Percentiles rank a stretch among this genome's conserved stretches.
phyloP scores from a whole-genome alignment of 2,329 filamentous ascomycete species.

The Fusarium heterosporum region DNA sequence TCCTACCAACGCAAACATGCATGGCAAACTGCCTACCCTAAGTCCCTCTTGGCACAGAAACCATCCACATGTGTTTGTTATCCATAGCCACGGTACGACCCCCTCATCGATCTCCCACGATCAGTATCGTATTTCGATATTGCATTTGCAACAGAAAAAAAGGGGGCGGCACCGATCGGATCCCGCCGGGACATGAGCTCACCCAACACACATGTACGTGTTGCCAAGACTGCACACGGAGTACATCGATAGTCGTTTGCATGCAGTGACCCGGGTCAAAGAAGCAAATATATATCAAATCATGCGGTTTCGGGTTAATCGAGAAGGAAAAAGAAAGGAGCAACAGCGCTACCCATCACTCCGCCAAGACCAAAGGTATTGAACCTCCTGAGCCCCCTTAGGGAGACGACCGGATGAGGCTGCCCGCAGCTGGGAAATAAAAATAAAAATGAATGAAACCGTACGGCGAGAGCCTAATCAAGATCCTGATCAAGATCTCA shows the following conservation, averaged over 20 bases:
- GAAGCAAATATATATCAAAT: slow-evolving; percentile 13
- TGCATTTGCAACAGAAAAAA: not conserved
- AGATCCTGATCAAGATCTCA: not conserved
- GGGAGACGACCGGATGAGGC: not conserved
- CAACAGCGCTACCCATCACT: not conserved
- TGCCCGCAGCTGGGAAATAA: not conserved
- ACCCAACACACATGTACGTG: not conserved
- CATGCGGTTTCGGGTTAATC: not conserved
- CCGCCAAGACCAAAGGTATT: not conserved
- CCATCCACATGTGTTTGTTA: not conserved
- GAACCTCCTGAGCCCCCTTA: not conserved
- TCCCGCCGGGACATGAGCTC: not conserved
- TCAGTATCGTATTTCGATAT: slow-evolving; percentile 1
- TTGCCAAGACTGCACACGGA: not conserved
- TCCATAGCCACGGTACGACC: not conserved
- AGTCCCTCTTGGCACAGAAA: not conserved
- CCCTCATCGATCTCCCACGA: not conserved
- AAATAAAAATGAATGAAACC: not conserved
- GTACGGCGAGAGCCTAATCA: too few relatives aligned
- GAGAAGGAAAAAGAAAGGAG: not conserved
- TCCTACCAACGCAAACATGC: not conserved
- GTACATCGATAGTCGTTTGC: not conserved
- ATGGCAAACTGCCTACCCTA: slow-evolving; percentile 1
- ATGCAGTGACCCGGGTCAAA: slow-evolving; percentile 6
- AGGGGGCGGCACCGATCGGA: not conserved